Conservation (phyloP, 2,329 filamentous ascomycete genomes). For the Hymenoscyphus scutula region DNA sequence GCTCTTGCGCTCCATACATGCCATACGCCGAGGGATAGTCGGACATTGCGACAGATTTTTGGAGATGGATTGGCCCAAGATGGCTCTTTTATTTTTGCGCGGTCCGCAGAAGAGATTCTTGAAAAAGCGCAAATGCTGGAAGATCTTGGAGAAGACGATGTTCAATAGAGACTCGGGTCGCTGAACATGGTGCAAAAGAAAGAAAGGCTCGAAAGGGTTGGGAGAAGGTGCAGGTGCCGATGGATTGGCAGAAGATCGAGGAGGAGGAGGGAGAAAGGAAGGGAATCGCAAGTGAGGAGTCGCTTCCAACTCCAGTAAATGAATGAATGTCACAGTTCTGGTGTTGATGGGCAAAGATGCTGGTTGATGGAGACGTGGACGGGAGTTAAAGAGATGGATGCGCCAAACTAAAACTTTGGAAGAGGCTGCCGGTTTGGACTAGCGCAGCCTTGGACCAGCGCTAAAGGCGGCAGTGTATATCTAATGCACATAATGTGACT, state of each 20-base stretch:
- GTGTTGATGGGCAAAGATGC: conserved; percentile 10
- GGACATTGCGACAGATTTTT: conserved; percentile 40
- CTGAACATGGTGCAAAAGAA: conserved; percentile 23
- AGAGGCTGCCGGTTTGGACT: too few species aligned
- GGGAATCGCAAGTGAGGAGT: conserved; percentile 4
- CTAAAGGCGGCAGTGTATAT: too few species aligned
- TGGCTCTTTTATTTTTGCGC: neutral
- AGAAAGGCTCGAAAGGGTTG: neutral
- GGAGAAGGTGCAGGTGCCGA: neutral
- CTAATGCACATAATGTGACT: too few species aligned
- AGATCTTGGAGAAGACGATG: conserved; percentile 20
- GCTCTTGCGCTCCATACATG: conserved; percentile 27
- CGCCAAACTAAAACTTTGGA: too few species aligned
- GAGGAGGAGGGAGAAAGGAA: conserved; percentile 8
- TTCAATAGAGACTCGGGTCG: conserved; percentile 23
- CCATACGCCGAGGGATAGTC: conserved; percentile 47
- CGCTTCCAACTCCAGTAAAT: neutral
- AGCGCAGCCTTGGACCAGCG: too few species aligned
- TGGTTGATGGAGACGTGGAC: too few species aligned
- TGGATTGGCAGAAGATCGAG: neutral
- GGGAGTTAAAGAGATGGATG: neutral
- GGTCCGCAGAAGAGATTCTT: conserved; percentile 18
- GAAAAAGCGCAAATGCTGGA: conserved; percentile 12
- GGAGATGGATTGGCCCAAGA: neutral
- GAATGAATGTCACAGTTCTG: conserved; percentile 2